Evolutionary conservation across 352 stramenopile species (phyloP).

Genomic region (Globisporangium cystogenes): DNA sequence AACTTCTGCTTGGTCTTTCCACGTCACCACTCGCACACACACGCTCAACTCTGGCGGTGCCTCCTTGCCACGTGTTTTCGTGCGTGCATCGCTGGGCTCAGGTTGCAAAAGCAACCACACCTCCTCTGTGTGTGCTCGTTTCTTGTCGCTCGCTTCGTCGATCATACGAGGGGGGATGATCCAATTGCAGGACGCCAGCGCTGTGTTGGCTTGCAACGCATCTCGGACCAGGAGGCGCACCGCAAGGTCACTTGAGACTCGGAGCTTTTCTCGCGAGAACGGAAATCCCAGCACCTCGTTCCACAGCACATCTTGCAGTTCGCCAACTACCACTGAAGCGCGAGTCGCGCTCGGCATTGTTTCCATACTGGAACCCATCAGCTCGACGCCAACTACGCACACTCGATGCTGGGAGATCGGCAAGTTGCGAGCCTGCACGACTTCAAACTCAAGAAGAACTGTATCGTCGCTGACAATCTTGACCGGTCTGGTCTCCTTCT

Average conservation of each 20-base stretch:
- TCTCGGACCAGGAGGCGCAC: slow-evolving; percentile 20
- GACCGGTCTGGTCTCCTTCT: background rate
- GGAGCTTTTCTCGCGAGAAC: slow-evolving; percentile 2
- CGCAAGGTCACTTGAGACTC: background rate
- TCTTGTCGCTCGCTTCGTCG: background rate
- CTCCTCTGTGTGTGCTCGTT: too few relatives aligned
- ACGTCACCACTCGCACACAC: too few relatives aligned
- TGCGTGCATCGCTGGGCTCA: background rate
- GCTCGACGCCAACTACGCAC: slow-evolving; percentile 12
- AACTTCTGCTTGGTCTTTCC: too few relatives aligned
- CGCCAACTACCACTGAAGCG: background rate
- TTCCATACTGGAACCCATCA: slow-evolving; percentile 19
- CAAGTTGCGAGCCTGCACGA: slow-evolving; percentile 11
- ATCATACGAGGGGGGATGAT: slow-evolving; percentile 20
- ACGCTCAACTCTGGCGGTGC: too few relatives aligned
- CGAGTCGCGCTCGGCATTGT: slow-evolving; percentile 17
- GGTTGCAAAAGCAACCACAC: too few relatives aligned
- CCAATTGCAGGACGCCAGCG: slow-evolving; percentile 26
- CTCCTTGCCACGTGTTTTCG: too few relatives aligned
- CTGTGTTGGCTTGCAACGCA: slow-evolving; percentile 6
- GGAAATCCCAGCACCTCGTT: slow-evolving; percentile 15
- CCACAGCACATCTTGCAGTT: slow-evolving; percentile 4
- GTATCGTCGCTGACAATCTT: background rate
- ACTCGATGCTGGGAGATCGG: slow-evolving; percentile 2
- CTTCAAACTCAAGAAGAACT: slow-evolving; percentile 4